Percentiles rank a stretch among this genome's conserved stretches.
Evolutionary conservation across 2,329 filamentous ascomycete species (phyloP).

Genomic region (Tolypocladium tropicale): DNA sequence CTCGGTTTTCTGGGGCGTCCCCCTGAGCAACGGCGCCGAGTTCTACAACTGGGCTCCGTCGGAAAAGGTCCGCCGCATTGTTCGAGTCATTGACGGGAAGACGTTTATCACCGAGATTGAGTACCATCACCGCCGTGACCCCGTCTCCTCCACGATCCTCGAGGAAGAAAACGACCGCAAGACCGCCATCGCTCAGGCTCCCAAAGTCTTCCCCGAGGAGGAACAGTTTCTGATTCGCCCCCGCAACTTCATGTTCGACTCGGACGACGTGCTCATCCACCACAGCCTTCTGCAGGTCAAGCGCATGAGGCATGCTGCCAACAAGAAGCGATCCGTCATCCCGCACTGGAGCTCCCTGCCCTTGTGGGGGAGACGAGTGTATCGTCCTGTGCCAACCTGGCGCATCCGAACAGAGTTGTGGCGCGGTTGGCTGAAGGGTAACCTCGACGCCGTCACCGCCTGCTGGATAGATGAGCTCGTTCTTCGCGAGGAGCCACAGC

Average conservation of each 20-base stretch:
- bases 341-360: slow-evolving; percentile 13
- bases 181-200: slow-evolving; percentile 12
- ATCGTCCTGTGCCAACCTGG: slow-evolving; percentile 31
- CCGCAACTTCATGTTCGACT: slow-evolving; percentile 18
- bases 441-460: slow-evolving; percentile 36
- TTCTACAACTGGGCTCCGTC: slow-evolving; percentile 23
- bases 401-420: slow-evolving; percentile 37
- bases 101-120: slow-evolving; percentile 19
- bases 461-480: slow-evolving; percentile 40
- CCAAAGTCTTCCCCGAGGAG: slow-evolving; percentile 18
- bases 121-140: slow-evolving; percentile 26
- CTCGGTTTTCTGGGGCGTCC: slow-evolving; percentile 25
- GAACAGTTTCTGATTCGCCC: slow-evolving; percentile 16
- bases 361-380: slow-evolving; percentile 16
- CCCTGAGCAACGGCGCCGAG: slow-evolving; percentile 13
- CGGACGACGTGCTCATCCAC: slow-evolving; percentile 24
- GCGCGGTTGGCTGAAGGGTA: slow-evolving; percentile 36
- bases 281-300: slow-evolving; percentile 17
- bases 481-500: slow-evolving; percentile 32
- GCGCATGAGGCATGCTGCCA: slow-evolving; percentile 12
- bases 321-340: slow-evolving; percentile 9
- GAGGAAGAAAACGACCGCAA: slow-evolving; percentile 11
- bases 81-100: slow-evolving; percentile 14
- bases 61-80: slow-evolving; percentile 22
- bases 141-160: slow-evolving; percentile 19